phyloP scores from a whole-genome alignment of 1,284 basidiomycete species.

The Lignosus rhinocerotis region DNA sequence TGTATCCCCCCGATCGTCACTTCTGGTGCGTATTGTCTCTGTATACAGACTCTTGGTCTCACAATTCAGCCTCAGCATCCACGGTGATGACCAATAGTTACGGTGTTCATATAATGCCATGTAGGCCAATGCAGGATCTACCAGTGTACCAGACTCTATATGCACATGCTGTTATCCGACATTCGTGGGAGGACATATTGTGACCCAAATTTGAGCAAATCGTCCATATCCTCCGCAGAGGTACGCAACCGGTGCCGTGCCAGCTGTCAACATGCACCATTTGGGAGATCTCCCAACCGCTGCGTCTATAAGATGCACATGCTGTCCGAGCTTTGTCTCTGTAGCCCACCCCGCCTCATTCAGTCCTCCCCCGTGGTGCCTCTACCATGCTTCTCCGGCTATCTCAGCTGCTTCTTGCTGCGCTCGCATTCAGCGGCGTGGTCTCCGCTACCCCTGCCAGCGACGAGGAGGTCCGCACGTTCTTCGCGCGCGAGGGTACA shows the following conservation, averaged over 20 bases:
- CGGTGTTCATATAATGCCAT: neutral
- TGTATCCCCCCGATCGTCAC: too few species aligned
- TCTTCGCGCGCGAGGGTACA: slow-evolving; percentile 19
- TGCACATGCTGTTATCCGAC: neutral
- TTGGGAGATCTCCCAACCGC: neutral
- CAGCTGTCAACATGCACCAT: neutral
- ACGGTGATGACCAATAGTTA: neutral
- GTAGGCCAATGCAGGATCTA: neutral
- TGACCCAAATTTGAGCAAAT: neutral
- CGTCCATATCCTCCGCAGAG: neutral
- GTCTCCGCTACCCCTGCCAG: slow-evolving; percentile 5
- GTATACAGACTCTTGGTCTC: neutral
- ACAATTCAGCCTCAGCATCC: neutral
- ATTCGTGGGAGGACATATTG: neutral
- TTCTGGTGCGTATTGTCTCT: neutral
- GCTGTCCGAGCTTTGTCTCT: neutral
- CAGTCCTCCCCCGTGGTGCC: neutral
- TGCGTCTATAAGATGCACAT: slow-evolving; percentile 11
- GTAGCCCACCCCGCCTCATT: neutral
- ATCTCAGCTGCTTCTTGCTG: slow-evolving; percentile 14
- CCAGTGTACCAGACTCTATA: neutral
- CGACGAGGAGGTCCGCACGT: slow-evolving; percentile 17
- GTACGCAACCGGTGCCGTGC: neutral
- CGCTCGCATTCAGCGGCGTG: slow-evolving; percentile 11
- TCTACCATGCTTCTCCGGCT: slow-evolving; percentile 15